Percentiles rank a stretch among this genome's conserved stretches.
Conservation (phyloP, 2,329 filamentous ascomycete genomes). For the Aureobasidium zeae region DNA sequence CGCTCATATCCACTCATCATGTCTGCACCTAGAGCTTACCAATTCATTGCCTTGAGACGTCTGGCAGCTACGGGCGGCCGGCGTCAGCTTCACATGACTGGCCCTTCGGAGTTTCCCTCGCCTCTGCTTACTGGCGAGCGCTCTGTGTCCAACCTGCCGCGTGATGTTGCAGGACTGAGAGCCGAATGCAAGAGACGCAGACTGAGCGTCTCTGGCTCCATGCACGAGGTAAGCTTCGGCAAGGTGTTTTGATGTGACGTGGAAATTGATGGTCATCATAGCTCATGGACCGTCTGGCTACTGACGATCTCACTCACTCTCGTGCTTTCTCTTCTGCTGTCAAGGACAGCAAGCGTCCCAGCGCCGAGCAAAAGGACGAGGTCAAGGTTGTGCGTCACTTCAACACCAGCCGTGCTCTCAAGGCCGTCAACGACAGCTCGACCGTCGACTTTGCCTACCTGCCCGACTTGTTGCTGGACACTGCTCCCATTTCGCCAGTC, state of each 20-base stretch:
- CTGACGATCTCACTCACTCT: slow-evolving; percentile 44
- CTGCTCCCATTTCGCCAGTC: slow-evolving; percentile 20
- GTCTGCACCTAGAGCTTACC: slow-evolving; percentile 36
- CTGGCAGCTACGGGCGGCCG: slow-evolving; percentile 30
- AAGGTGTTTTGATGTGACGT: neutral
- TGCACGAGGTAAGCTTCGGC: slow-evolving; percentile 38
- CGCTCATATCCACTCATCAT: slow-evolving; percentile 24
- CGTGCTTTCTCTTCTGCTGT: slow-evolving; percentile 48
- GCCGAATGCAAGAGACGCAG: slow-evolving; percentile 43
- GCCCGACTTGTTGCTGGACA: slow-evolving; percentile 42
- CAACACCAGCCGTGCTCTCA: slow-evolving; percentile 51
- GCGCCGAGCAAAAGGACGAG: slow-evolving; percentile 20
- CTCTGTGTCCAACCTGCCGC: slow-evolving; percentile 40
- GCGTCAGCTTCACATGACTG: slow-evolving; percentile 52
- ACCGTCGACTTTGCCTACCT: slow-evolving; percentile 57
- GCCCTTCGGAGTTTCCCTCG: slow-evolving; percentile 46
- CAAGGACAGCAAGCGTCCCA: slow-evolving; percentile 36
- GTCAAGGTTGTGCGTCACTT: slow-evolving; percentile 42
- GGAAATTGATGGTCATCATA: slow-evolving; percentile 20
- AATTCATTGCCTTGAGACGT: slow-evolving; percentile 35
- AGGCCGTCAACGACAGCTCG: slow-evolving; percentile 48
- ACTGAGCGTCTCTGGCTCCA: slow-evolving; percentile 38
- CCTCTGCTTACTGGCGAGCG: slow-evolving; percentile 42
- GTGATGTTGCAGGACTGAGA: slow-evolving; percentile 43
- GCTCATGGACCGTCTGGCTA: slow-evolving; percentile 44